Evolutionary conservation across 805 yeast species (phyloP), one percentile per base, ranked within the genome.

Genomic region (Jamesozyma hellenica): DNA sequence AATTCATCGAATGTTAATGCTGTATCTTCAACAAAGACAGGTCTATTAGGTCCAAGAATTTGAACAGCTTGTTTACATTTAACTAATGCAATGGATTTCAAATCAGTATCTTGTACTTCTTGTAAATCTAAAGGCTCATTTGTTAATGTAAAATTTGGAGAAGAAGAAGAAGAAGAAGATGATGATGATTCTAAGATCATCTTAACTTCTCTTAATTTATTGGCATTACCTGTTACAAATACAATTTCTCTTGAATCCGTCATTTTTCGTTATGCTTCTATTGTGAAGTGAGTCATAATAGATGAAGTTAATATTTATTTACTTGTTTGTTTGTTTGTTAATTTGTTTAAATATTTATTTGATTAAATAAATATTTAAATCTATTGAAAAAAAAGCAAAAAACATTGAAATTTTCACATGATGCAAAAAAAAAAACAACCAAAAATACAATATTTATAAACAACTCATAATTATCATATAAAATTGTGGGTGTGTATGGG

Each of bases 11-110:
- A 92, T 4, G 82, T 84, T 30, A 92, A 71, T 37, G 95, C 88
- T 0, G 98, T 92, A 53, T 92, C 99, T 57, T 92, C 99, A 3
- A 88, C 96, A 42, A 92, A 68, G 0, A 86, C 96, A 0, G 97
- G 90, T 0, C 41, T 45, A 6, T 94, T 92, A 3, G 67, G 57
- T 3, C 75, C 62, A 8, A 74, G 55, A 11, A 60, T 54, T 5
- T 90, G 82, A 2, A 95, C 95, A 11, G 78, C 70, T 51, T 69
- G 62, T 23, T 50, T 63, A 41, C 94, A 85, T 59, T 92, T 92
- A 54, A 78, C 84, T 34, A 67, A 69, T 0, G 95, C 82, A 32
- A 92, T 90, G 40, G 82, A 83, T 32, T 79, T 79, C 35, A 87
- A 72, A 17, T 52, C 51, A n/a, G 90, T 64, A 25, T 96, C 98